A percentile compares a stretch with the other conserved stretches of the same genome.
phyloP scores from a whole-genome alignment of 2,329 filamentous ascomycete genomes.

The Xylariaceae sp. region DNA sequence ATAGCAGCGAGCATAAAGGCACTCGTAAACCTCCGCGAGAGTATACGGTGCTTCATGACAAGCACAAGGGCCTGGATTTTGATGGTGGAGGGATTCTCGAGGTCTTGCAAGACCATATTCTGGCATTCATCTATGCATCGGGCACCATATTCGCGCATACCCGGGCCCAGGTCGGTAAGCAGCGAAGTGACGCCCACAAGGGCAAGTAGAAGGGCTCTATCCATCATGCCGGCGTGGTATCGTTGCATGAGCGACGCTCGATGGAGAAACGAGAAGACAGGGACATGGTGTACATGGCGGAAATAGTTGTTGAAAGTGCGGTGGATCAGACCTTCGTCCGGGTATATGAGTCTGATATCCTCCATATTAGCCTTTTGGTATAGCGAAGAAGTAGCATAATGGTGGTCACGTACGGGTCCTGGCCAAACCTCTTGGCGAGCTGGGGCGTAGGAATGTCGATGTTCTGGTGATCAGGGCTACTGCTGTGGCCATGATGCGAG shows the following conservation, averaged over 20 bases:
- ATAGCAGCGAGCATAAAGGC: slow-evolving; percentile 47
- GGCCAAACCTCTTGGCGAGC: slow-evolving; percentile 19
- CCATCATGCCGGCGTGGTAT: slow-evolving; percentile 54
- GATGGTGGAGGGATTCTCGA: slow-evolving; percentile 53
- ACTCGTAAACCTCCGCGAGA: slow-evolving; percentile 42
- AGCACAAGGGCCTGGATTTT: slow-evolving; percentile 48
- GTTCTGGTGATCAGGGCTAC: slow-evolving; percentile 27
- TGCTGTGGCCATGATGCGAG: slow-evolving; percentile 31
- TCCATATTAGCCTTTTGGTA: slow-evolving; percentile 24
- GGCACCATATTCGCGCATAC: slow-evolving; percentile 49
- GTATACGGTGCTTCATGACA: slow-evolving; percentile 45
- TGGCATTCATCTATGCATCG: slow-evolving; percentile 54
- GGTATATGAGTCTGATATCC: slow-evolving; percentile 41
- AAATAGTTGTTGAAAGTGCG: slow-evolving; percentile 56
- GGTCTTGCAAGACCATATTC: slow-evolving; percentile 47
- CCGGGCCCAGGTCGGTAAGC: slow-evolving; percentile 51
- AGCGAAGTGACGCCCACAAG: slow-evolving; percentile 54
- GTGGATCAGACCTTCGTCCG: slow-evolving; percentile 45
- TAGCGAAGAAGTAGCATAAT: slow-evolving; percentile 12
- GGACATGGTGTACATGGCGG: slow-evolving; percentile 55
- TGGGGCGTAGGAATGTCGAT: slow-evolving; percentile 21
- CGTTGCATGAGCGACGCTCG: slow-evolving; percentile 57
- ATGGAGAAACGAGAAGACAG: slow-evolving; percentile 56
- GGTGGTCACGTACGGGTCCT: slow-evolving; percentile 28
- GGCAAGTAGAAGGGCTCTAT: slow-evolving; percentile 50